Conservation (phyloP, 192 early-diverging fungal genomes). For the Coemansia sp. region DNA sequence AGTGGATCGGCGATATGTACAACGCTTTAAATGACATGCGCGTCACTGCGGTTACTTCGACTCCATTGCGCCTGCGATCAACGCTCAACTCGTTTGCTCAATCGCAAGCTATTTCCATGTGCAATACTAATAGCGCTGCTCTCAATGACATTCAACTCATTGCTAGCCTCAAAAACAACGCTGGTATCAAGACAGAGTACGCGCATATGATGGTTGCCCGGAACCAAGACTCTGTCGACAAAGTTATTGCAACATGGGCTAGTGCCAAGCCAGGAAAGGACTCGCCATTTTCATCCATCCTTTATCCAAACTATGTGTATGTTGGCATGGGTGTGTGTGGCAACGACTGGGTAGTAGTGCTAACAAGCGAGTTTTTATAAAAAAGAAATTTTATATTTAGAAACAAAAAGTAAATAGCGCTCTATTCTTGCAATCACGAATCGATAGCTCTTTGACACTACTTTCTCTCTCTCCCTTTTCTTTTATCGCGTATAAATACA, state of each 20-base stretch:
- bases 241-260: constrained; percentile 1
- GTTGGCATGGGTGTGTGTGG: constrained; percentile 15
- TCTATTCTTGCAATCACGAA: neutral
- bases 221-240: neutral
- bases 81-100: constrained; percentile 16
- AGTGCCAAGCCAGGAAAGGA: neutral
- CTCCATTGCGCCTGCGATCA: constrained; percentile 8
- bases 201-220: neutral
- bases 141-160: neutral
- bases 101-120: constrained; percentile 3
- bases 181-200: neutral
- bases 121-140: neutral
- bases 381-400: neutral
- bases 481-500: neutral
- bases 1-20: constrained; percentile 19
- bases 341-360: constrained; percentile 6
- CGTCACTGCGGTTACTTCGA: constrained; percentile 2
- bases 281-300: constrained; percentile 1
- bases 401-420: neutral
- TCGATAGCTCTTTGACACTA: neutral
- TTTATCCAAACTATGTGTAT: constrained; percentile 3
- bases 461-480: neutral
- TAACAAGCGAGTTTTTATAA: constrained; percentile 17
- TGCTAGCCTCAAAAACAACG: neutral
- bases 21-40: constrained; percentile 9